Percentiles rank a stretch among this genome's conserved stretches.
These are phyloP conservation scores for Penicillium sp. DNA, from an alignment of 2,329 filamentous ascomycete species.

Conservation along the genomic window DNA sequence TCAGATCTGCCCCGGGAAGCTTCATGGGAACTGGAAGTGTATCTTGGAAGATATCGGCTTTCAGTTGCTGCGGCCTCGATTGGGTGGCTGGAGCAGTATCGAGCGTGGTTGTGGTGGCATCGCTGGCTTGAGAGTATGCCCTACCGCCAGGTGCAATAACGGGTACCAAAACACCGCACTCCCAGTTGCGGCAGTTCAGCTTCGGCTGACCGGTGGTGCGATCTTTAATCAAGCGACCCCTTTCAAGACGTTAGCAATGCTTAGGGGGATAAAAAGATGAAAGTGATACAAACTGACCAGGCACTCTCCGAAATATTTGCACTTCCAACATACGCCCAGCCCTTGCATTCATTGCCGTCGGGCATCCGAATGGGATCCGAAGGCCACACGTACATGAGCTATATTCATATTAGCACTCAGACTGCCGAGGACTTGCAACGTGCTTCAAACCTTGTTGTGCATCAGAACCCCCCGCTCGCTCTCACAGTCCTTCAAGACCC, in stretches of 20 bases:
- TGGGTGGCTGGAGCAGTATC: conserved; percentile 4
- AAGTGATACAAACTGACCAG: conserved; percentile 65
- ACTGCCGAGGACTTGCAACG: background rate
- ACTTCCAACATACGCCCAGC: conserved; percentile 87
- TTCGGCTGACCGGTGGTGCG: conserved; percentile 70
- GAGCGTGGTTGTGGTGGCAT: conserved; percentile 25
- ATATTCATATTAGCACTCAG: background rate
- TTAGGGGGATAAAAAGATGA: background rate
- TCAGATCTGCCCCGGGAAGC: conserved; percentile 38
- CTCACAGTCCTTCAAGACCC: conserved; percentile 75
- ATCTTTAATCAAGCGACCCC: conserved; percentile 79
- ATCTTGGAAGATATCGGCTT: conserved; percentile 41
- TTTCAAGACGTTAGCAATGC: conserved; percentile 40
- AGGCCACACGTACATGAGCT: conserved; percentile 35
- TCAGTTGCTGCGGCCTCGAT: conserved; percentile 32
- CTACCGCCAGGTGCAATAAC: conserved; percentile 44
- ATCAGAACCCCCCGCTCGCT: conserved; percentile 77
- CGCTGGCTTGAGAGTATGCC: conserved; percentile 33
- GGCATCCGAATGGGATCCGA: conserved; percentile 29
- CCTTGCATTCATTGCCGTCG: conserved; percentile 45
- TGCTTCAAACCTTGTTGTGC: conserved; percentile 79
- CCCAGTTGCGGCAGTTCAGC: conserved; percentile 90
- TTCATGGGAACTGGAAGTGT: conserved; percentile 54
- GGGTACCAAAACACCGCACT: conserved; percentile 84
- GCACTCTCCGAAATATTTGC: conserved; percentile 93